Base-by-base conservation (phyloP, 371 early-diverging fungal species). In the Mortierella sp. region DNA sequence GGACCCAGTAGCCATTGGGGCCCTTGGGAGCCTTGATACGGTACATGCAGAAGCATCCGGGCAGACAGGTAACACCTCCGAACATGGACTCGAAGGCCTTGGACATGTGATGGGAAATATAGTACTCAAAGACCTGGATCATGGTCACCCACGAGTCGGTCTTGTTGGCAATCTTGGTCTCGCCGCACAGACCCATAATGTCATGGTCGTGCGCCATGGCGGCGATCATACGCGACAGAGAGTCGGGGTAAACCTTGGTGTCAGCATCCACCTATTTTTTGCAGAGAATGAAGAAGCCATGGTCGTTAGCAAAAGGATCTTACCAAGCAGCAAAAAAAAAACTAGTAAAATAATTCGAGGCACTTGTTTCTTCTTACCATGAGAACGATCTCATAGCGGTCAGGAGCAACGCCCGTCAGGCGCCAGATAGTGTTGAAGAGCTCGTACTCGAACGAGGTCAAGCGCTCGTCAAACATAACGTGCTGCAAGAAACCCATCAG, bases 81-180 rank as follows among this genome's bases (percentile, higher is more conserved):
- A 99, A 99, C 77, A 98, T 93, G 46, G 95, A 95, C 90, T 99
- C 99, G 86, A 99, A 99, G 6, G 97, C 95, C 89, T 99, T 99
- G 72, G 92, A 90, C 82, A 96, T 92, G 83, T 98, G 98, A 90
- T 99, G 99, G 31, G 95, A 95, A 75, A 98, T 98, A 85, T 96
- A 98, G 91, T 99, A 99, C 90, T 99, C 99, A 91, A 98, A 98
- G 10, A 99, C 98, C 89, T 98, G 98, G 43, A 98, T 98, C 94
- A 94, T 95, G 10, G 97, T 94, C 24, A 97, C 97, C 96, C 95
- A 96, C 59, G 93, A 93, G 74, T 90, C 89, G 6, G 90, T 91
- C 87, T 96, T 95, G 90, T 97, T 97, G 34, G 94, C 96, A 83
- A 97, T 95, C 86, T 93, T 93, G 31, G 97, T 96, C 82, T 96